These are phyloP conservation scores for Entomortierella parvispora DNA, from an alignment of 192 early-diverging fungal species.

Conservation along the genomic window DNA sequence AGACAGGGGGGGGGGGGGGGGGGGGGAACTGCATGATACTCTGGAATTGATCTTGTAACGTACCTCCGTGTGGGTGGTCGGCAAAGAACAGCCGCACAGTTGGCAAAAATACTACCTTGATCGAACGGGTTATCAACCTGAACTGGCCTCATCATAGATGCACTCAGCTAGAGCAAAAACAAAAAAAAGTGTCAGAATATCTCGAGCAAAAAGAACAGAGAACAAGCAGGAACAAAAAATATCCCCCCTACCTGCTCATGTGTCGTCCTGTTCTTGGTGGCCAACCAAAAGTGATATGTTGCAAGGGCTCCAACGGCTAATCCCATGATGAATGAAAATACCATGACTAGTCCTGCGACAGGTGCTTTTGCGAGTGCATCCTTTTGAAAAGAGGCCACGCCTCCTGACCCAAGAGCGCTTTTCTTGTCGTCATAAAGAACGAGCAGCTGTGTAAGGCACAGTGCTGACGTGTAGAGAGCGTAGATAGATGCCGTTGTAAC, in stretches of 20 bases:
- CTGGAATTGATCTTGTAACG: not conserved
- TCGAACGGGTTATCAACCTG: constrained; percentile 60
- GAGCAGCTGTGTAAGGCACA: constrained; percentile 69
- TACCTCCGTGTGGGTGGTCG: constrained; percentile 63
- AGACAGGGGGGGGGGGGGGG: too few relatives aligned
- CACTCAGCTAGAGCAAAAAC: constrained; percentile 44
- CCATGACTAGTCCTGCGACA: constrained; percentile 70
- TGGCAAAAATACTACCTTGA: constrained; percentile 55
- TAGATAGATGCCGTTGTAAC: constrained; percentile 68
- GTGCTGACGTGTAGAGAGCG: constrained; percentile 67
- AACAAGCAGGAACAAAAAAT: not conserved
- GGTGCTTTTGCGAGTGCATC: constrained; percentile 39
- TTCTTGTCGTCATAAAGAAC: constrained; percentile 34
- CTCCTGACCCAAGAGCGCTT: constrained; percentile 1
- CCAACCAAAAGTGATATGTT: constrained; percentile 79
- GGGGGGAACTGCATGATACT: not conserved
- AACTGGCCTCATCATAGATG: constrained; percentile 41
- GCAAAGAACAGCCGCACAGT: constrained; percentile 68
- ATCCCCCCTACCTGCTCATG: constrained; percentile 82
- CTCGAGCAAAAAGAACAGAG: not conserved
- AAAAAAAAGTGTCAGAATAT: not conserved
- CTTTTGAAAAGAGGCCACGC: constrained; percentile 4
- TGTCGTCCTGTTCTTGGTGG: constrained; percentile 82
- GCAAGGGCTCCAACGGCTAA: constrained; percentile 80
- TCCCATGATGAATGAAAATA: constrained; percentile 65